Evolutionary conservation across 768 basidiomycete species (phyloP), one percentile per base, ranked within the genome.

Genomic region (Auricularia auricula-judae): DNA sequence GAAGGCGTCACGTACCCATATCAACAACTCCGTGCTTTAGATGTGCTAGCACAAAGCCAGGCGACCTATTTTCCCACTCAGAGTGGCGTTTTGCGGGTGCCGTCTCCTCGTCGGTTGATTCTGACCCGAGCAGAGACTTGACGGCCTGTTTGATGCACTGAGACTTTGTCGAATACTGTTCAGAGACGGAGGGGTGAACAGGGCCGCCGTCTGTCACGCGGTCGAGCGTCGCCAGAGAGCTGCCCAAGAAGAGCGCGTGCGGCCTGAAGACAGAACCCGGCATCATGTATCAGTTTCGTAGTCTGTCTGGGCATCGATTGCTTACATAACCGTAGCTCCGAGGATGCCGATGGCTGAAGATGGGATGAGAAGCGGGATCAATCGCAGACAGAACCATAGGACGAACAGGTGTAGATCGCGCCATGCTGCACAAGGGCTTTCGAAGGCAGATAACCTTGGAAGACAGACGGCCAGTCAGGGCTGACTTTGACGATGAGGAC

Each of bases 201-300:
- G 21, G 5, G 16, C 21, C 47, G 18, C 18, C 14, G 7, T 51
- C 47, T 5, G 77, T 75, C 14, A 91, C 70, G 56, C 93, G 79
- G 65, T 93, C 87, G 71, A 93, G 89, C 0, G 91, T 93, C 2
- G 91, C 87, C 4, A 97, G 83, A 36, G 85, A 84, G 2, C 91
- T 92, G 4, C 93, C 94, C 16, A 97, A 79, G 78, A 90, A 93
- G 21, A 97, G 79, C 65, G 87, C 88, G 73, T 95, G 93, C 0
- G 93, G 93, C 93, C 56, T 59, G 10, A 33, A 34, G 56, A 35
- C 1, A 18, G 47, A 18, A 29, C 29, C 29, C 29, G 29, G 29
- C 29, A 29, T 29, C 29, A 29, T 29, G 29, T 29, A 29, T 29
- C 29, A 29, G 29, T 29, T 29, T 29, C 3, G 29, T 29, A 29